Base-by-base conservation (phyloP, 768 basidiomycete genomes). In the Pleurotus citrinopileatus region DNA sequence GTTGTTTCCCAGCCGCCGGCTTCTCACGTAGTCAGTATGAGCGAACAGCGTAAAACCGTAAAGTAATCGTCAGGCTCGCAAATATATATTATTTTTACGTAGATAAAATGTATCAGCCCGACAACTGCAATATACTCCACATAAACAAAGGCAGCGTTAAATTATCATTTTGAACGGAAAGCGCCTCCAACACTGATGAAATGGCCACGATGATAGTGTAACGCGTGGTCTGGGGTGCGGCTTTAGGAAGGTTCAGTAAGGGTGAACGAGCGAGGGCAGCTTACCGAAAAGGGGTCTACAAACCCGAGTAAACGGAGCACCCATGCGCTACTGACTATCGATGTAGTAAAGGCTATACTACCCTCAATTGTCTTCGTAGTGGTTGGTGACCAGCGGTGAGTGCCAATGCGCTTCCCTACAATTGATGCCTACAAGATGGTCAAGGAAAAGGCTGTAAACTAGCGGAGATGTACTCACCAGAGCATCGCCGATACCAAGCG, bases 121-220 rank as follows among this genome's bases (percentile, higher is more conserved):
- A 74, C 46, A 94, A 70, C 27, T 86, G 85, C 28, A 94, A 74
- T 72, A 93, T 76, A 65, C 90, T 89, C 94, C 94, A 99, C 75
- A 95, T 86, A 68, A 89, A 98, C 69, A 98, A 72, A n/a, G 97
- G 96, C 57, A 99, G 75, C 37, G 91, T 93, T 60, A 99, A 76
- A 70, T 99, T 99, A 71, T 99, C 97, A 70, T 98, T 98, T 72
- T 99, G 97, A 65, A 88, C 87, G 17, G 92, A 93, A 54, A 94
- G 70, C 13, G 94, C 97, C 71, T 99, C 97, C 59, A 98, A 77
- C 38, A 91, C 67, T 2, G 85, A 84, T 3, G 89, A 77, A 37
- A 89, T 64, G n/a, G 70, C 67, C 25, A 86, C 77, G 26, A 88
- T 84, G 42, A 78, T 60, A 12, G 77, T 67, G 67, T 95, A 98